Evolutionary conservation across 306 rosid genomes (phyloP).

Genomic region (Alnus rubra): DNA sequence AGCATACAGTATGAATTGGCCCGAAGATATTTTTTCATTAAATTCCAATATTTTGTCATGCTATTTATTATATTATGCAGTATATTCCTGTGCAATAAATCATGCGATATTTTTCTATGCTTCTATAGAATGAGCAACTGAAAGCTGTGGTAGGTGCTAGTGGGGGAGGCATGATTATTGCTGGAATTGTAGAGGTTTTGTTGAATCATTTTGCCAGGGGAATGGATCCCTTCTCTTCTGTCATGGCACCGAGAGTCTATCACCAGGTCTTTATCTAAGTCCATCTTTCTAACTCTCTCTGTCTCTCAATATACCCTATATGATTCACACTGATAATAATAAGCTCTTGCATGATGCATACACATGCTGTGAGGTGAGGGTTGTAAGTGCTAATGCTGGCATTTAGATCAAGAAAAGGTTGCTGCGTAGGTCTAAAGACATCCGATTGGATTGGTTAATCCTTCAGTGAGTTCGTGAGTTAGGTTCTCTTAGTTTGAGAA

Average conservation of each 20-base stretch:
- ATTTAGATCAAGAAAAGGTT: background rate
- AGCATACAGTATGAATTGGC: background rate
- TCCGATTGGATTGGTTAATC: background rate
- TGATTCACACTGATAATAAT: background rate
- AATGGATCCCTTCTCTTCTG: constrained; percentile 71
- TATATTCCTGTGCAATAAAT: constrained; percentile 8
- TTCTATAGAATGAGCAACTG: constrained; percentile 54
- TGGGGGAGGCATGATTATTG: constrained; percentile 68
- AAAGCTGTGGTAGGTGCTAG: constrained; percentile 84
- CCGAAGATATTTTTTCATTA: background rate
- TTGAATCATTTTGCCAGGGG: constrained; percentile 76
- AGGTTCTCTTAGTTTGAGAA: background rate
- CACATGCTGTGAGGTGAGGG: background rate
- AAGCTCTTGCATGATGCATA: background rate
- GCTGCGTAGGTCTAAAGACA: background rate
- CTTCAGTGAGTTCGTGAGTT: background rate
- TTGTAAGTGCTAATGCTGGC: background rate
- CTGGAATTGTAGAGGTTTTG: constrained; percentile 65
- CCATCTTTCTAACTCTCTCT: background rate
- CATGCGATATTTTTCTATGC: constrained; percentile 2
- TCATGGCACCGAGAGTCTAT: constrained; percentile 75
- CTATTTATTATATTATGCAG: background rate
- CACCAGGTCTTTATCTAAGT: constrained; percentile 53
- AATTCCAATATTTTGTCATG: background rate
- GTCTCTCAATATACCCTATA: background rate